These are phyloP conservation scores for Fremontodendron californicum DNA, from an alignment of 345 rosid genomes.

Conservation along the genomic window DNA sequence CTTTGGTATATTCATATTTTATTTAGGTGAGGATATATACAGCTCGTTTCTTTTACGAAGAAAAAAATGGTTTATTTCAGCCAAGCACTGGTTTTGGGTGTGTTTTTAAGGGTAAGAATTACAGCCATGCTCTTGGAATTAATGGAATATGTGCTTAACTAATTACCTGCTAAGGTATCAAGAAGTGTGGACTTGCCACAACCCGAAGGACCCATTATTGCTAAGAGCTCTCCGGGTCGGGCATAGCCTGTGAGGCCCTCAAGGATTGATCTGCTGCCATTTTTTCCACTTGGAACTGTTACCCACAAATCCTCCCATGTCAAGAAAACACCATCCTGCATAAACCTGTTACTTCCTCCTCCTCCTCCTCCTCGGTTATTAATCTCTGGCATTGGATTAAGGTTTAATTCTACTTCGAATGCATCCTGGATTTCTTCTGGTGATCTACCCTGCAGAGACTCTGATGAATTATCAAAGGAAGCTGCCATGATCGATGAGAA, in stretches of 20 bases:
- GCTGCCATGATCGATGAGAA: too few species aligned
- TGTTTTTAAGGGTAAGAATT: too few species aligned
- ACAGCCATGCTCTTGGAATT: too few species aligned
- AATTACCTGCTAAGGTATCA: constrained; percentile 37
- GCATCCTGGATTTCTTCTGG: neutral
- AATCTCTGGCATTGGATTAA: neutral
- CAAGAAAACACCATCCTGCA: constrained; percentile 18
- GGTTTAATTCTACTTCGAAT: neutral
- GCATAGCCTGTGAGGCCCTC: constrained; percentile 42
- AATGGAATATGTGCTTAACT: neutral
- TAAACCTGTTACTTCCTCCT: too few species aligned
- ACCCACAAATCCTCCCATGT: constrained; percentile 48
- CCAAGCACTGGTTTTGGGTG: too few species aligned
- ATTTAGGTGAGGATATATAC: too few species aligned
- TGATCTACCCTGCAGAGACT: neutral
- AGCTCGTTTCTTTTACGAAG: too few species aligned
- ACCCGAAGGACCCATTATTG: constrained; percentile 60
- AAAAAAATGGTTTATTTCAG: too few species aligned
- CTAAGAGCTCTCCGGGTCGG: constrained; percentile 43
- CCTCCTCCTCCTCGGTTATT: too few species aligned
- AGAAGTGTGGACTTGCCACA: constrained; percentile 44
- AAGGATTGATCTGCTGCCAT: constrained; percentile 28
- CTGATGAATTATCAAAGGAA: neutral
- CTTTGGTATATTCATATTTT: too few species aligned
- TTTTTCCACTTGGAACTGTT: constrained; percentile 16